Evolutionary conservation across 495 filamentous ascomycete species (phyloP).

Genomic region (Pyronema domesticum): DNA sequence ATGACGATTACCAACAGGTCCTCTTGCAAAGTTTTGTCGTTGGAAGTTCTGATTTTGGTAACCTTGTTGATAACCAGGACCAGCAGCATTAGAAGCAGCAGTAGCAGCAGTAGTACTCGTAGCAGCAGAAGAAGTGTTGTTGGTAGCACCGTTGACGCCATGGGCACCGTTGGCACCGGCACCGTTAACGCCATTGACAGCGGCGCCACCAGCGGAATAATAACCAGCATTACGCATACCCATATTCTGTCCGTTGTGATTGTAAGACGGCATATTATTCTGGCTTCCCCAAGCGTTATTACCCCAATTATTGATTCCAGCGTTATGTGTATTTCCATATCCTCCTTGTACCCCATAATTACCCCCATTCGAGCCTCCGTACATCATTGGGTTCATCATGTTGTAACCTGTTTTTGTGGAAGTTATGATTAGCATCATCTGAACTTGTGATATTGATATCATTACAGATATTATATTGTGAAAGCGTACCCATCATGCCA

Average conservation of each 20-base stretch:
- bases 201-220: slow-evolving; percentile 11
- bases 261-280: slow-evolving; percentile 39
- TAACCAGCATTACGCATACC: slow-evolving; percentile 26
- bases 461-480: not conserved
- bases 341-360: slow-evolving; percentile 57
- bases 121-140: slow-evolving; percentile 4
- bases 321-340: slow-evolving; percentile 49
- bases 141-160: not conserved
- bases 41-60: slow-evolving; percentile 26
- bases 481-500: slow-evolving; percentile 66
- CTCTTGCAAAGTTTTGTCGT: slow-evolving; percentile 22
- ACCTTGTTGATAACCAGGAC: slow-evolving; percentile 26
- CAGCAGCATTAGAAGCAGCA: slow-evolving; percentile 26
- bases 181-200: no score
- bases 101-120: no score
- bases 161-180: no score
- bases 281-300: slow-evolving; percentile 48
- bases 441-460: not conserved
- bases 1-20: slow-evolving; percentile 7
- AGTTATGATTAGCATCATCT: not conserved
- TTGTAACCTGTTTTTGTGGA: slow-evolving; percentile 9
- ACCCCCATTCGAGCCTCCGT: slow-evolving; percentile 57
- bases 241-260: slow-evolving; percentile 50
- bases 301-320: slow-evolving; percentile 44
- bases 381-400: slow-evolving; percentile 68